Base-by-base conservation (phyloP, 2,329 filamentous ascomycete genomes). In the Botrytis pseudocinerea region DNA sequence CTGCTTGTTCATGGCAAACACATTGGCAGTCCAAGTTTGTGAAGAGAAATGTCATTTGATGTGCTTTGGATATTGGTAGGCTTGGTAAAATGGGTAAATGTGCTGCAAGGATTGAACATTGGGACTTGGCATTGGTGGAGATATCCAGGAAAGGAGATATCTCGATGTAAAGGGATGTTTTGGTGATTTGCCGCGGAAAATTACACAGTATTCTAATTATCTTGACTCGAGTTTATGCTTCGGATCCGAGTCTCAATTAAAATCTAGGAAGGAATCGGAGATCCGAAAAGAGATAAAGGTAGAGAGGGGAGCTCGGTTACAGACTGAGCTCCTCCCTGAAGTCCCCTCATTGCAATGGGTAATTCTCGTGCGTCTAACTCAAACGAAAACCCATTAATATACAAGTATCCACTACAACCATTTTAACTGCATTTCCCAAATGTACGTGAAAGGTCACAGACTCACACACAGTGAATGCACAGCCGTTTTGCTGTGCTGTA, bases 401-500 rank as follows among this genome's bases (percentile, higher is more conserved):
- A 35, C 18, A 40, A 32, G 65, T 54, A 57, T 57, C 65, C 65
- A 68, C 46, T 66, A 16, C 44, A 54, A 9, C 8, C 32, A 66
- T 25, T 22, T n/a, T 32, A 57, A 42, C 35, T 20, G 25, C 18
- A 42, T 40, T 68, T 32, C 25, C 64, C 25, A 42, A 9, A 54
- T 57, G 48, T 68, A 68, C 48, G 48, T 57, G 65, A 42, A 68
- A 51, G 12, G 25, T n/a, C 64, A 68, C 64, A 40, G 16, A 16
- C 64, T 38, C 64, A 68, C 46, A 54, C 16, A 25, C 22, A 54
- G 35, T 32, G 38, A 40, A 68, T 68, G 12, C 46, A 40, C 48
- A 32, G 25, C 35, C 35, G 35, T 57, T 59, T 32, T 9, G 35
- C 51, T 32, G 28, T 32, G 44, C 28, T 57, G 25, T 25, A 22